Conservation (phyloP, 2,329 filamentous ascomycete genomes). For the Didymella pinodella region DNA sequence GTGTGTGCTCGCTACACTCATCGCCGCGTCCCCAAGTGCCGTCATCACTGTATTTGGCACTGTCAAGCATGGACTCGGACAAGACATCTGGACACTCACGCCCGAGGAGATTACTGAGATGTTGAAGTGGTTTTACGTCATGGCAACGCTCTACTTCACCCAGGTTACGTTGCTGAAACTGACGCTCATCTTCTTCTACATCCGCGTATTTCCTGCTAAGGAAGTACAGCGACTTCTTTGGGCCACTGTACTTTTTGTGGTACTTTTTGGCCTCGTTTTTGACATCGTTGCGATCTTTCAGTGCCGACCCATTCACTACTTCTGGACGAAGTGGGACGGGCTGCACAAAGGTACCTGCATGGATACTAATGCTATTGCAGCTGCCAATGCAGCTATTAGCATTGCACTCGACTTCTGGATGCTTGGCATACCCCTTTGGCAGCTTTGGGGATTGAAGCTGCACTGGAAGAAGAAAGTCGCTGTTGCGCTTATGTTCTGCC, state of each 20-base stretch:
- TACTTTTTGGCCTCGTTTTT: slow-evolving; percentile 37
- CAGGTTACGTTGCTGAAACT: slow-evolving; percentile 41
- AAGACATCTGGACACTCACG: slow-evolving; percentile 61
- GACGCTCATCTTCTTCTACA: slow-evolving; percentile 43
- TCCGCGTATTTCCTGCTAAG: slow-evolving; percentile 43
- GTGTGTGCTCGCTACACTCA: slow-evolving; percentile 35
- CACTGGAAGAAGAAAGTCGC: slow-evolving; percentile 51
- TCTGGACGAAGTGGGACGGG: slow-evolving; percentile 47
- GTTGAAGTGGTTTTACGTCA: slow-evolving; percentile 46
- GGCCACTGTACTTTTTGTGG: slow-evolving; percentile 38
- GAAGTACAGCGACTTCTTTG: slow-evolving; percentile 33
- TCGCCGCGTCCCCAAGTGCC: slow-evolving; percentile 36
- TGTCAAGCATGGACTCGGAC: slow-evolving; percentile 55
- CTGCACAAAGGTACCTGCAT: slow-evolving; percentile 45
- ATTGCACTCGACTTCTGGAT: slow-evolving; percentile 48
- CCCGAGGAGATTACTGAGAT: slow-evolving; percentile 56
- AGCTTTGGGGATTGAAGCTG: slow-evolving; percentile 45
- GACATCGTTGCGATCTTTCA: slow-evolving; percentile 42
- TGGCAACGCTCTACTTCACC: slow-evolving; percentile 48
- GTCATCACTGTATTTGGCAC: slow-evolving; percentile 38
- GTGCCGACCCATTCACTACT: slow-evolving; percentile 47
- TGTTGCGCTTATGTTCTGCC: slow-evolving; percentile 51
- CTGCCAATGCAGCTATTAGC: slow-evolving; percentile 46
- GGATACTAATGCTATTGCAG: slow-evolving; percentile 46
- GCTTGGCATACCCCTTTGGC: slow-evolving; percentile 48